Evolutionary conservation across 148 eudicot genomes (phyloP), one percentile per base, ranked within the genome.

Genomic region (Dianthus caryophyllus): DNA sequence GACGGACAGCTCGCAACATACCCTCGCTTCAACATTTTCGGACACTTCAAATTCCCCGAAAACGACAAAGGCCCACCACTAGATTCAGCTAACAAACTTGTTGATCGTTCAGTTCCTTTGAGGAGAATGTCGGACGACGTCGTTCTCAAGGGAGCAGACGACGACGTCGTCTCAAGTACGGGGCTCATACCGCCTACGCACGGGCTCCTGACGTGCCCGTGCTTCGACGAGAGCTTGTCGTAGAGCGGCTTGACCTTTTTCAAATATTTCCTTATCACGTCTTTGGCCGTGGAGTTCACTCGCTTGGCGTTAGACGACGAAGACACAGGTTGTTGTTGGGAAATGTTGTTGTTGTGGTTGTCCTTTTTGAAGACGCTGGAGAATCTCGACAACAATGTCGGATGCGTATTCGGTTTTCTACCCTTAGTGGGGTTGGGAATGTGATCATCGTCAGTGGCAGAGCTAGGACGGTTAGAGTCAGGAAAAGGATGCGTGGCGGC

Each of bases 161-260:
- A 61, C 65, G 48, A 61, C 30, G 29, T 31, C 43, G 62, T 20
- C 39, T 61, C 65, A 29, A 61, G 65, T 3, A 61, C 65, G 14
- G 65, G 48, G 38, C 65, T 61, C 20, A 36, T 33, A 30, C 24
- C 47, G 15, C 65, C 15, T n/a, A 25, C 54, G 53, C 26, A 24
- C 11, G 49, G 20, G 21, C 68, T 66, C 44, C 52, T 52, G 30
- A 0, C 39, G 21, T 0, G 46, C 20, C 24, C 72, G 12, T 81
- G 75, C 10, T 80, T 87, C 0, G 67, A 67, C 0, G 96, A 84
- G 0, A 91, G 67, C 64, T 87, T 93, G 24, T 85, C 88, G 71
- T 93, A 93, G 8, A 89, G 50, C 0, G 98, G 98, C 51, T 86
- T 89, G 14, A 88, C 98, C 69, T 85, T 93, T 33, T 85, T 93